Percentiles rank a stretch among this genome's conserved stretches.
Evolutionary conservation across 805 yeast species (phyloP).

Genomic region (Metschnikowia vanudenii): DNA sequence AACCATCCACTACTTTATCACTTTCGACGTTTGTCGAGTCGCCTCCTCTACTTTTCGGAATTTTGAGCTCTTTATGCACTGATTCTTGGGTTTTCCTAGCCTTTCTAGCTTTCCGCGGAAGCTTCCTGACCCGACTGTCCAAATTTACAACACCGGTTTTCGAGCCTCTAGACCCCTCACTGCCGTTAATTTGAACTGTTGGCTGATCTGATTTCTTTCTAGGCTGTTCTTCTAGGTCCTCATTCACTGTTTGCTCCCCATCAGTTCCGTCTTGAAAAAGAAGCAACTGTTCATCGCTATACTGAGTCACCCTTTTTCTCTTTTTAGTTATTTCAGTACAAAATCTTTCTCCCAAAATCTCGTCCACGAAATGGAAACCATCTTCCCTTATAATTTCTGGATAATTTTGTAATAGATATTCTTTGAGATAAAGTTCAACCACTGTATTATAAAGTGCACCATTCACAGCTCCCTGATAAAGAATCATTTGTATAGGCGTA

Average conservation of each 20-base stretch:
- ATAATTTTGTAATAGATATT: conserved; percentile 47
- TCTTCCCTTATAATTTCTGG: conserved; percentile 18
- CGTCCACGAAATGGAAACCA: conserved; percentile 33
- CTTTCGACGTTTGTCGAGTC: neutral
- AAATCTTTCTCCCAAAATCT: conserved; percentile 41
- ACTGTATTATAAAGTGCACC: conserved; percentile 45
- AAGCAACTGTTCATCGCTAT: neutral
- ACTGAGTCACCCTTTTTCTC: conserved; percentile 2
- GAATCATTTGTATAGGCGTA: conserved; percentile 58
- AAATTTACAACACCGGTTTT: neutral
- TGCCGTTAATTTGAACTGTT: neutral
- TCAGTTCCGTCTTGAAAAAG: neutral
- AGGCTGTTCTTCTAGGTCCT: too few species aligned
- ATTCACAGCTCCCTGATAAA: conserved; percentile 55
- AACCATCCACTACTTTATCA: neutral
- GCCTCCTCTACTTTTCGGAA: neutral
- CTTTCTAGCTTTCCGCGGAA: neutral
- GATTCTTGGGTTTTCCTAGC: neutral
- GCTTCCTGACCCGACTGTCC: neutral
- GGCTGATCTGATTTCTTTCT: neutral
- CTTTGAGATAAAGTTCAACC: conserved; percentile 47
- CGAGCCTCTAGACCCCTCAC: neutral
- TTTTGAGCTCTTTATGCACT: too few species aligned
- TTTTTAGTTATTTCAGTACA: conserved; percentile 11
- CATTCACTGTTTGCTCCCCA: neutral